phyloP scores from a whole-genome alignment of 2,329 filamentous ascomycete species.

The Phyllosticta paracitricarpa region DNA sequence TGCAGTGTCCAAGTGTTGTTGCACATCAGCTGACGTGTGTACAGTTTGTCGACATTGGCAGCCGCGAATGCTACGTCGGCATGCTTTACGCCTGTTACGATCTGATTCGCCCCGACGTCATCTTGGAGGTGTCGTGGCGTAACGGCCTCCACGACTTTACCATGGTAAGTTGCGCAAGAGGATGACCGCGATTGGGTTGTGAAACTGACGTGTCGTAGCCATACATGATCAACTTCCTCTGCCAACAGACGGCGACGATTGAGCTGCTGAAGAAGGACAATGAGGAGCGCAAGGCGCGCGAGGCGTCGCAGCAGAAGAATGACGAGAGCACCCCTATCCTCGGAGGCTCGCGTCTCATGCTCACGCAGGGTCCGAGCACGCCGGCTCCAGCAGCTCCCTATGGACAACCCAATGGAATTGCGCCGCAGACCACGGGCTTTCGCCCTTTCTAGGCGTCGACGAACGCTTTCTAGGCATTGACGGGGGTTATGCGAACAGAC shows the following conservation, averaged over 20 bases:
- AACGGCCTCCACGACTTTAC: slow-evolving; percentile 91
- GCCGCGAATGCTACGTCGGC: slow-evolving; percentile 98
- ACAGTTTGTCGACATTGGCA: slow-evolving; percentile 97
- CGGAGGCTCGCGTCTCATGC: slow-evolving; percentile 80
- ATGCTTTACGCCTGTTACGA: slow-evolving; percentile 99
- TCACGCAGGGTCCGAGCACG: slow-evolving; percentile 72
- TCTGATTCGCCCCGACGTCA: slow-evolving; percentile 81
- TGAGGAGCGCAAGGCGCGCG: slow-evolving; percentile 71
- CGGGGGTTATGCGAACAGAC: background rate
- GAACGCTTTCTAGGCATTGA: background rate
- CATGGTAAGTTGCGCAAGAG: slow-evolving; percentile 47
- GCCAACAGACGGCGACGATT: slow-evolving; percentile 81
- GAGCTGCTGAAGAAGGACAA: slow-evolving; percentile 86
- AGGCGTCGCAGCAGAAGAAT: slow-evolving; percentile 70
- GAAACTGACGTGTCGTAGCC: slow-evolving; percentile 39
- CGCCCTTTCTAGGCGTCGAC: slow-evolving; percentile 23
- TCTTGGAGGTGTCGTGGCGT: slow-evolving; percentile 96
- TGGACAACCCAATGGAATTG: slow-evolving; percentile 76
- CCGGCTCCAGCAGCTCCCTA: slow-evolving; percentile 55
- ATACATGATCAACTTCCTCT: slow-evolving; percentile 98
- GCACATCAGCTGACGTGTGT: slow-evolving; percentile 23
- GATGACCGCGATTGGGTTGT: background rate
- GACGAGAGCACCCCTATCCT: slow-evolving; percentile 93
- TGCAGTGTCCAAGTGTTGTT: slow-evolving; percentile 24
- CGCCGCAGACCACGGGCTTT: slow-evolving; percentile 68